Evolutionary conservation across 805 yeast species (phyloP), one percentile per base, ranked within the genome.

Genomic region (Kazachstania kunashirensis): DNA sequence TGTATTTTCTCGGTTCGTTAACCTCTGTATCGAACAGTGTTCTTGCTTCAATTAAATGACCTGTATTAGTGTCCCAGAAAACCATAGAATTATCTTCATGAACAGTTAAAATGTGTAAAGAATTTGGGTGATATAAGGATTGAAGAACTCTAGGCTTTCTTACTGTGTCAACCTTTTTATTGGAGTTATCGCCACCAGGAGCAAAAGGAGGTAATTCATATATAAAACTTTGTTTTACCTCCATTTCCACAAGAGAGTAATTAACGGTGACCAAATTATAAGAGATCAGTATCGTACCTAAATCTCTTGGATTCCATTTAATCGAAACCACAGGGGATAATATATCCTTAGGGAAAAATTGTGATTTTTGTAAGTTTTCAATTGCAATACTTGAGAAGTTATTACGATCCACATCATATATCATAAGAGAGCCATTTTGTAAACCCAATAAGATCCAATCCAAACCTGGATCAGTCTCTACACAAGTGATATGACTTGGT

Each of bases 61-160:
- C 96, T 25, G 77, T 77, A 23, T 76, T 69, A 1, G 84, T 81
- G 57, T 92, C 98, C 96, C 97, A 92, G 52, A 92, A 92, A 2
- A 76, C 95, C 25, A 92, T 50, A 0, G 94, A 73, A 37, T 89
- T 89, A 51, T 88, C 95, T 16, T 66, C 77, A 57, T 89, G 94
- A 2, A 76, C 70, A 0, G 95, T 79, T 15, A 83, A 69, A 3
- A 84, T 62, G 53, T 88, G 94, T 31, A 86, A 69, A 0, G 97
- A 96, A 52, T 85, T 85, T 2, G 99, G 98, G 57, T 89, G 96
- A 74, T 84, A 92, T 24, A 74, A 65, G 0, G 95, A 78, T 34
- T 77, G 62, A 1, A 62, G 40, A 0, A 68, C 47, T 16, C 51
- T 55, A 2, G 78, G 77, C n/a, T 41, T 48, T 34, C 78, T 53